Conservation (phyloP, 108 stramenopile species). For the Aurantiochytrium sp. region DNA sequence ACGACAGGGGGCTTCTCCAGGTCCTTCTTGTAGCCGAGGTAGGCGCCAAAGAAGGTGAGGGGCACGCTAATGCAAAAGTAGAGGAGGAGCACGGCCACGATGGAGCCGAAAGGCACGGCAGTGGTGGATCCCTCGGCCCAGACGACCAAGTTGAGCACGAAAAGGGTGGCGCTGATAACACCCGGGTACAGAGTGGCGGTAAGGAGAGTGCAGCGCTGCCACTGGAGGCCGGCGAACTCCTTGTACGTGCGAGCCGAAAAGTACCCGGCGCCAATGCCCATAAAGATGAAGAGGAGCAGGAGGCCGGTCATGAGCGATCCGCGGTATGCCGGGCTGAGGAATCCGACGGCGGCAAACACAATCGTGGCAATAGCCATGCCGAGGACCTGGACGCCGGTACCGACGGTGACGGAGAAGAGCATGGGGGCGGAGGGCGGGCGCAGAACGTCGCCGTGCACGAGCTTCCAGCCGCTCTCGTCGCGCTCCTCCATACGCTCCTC, state of each 20-base stretch:
- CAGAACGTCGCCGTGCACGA: constrained; percentile 99
- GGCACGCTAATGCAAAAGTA: constrained; percentile 96
- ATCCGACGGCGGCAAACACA: constrained; percentile 78
- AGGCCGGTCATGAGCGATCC: constrained; percentile 83
- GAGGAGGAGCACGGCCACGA: constrained; percentile 89
- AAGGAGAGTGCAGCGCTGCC: constrained; percentile 88
- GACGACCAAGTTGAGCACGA: constrained; percentile 84
- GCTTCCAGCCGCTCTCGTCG: constrained; percentile 92
- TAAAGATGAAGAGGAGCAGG: constrained; percentile 84
- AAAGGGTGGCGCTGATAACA: constrained; percentile 64
- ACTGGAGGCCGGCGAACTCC: constrained; percentile 81
- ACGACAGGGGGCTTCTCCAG: constrained; percentile 55
- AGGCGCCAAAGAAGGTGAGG: constrained; percentile 93
- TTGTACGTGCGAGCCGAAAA: constrained; percentile 81
- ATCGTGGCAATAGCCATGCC: constrained; percentile 68
- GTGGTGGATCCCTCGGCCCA: constrained; percentile 79
- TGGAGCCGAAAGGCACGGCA: constrained; percentile 82
- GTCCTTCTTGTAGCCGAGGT: constrained; percentile 95
- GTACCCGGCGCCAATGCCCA: constrained; percentile 75
- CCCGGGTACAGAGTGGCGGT: constrained; percentile 86
- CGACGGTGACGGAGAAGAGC: constrained; percentile 90
- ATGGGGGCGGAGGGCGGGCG: constrained; percentile 89
- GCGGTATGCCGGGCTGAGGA: constrained; percentile 84
- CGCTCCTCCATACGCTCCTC: constrained; percentile 82
- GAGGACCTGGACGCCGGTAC: constrained; percentile 79